These are phyloP conservation scores for Pseudoneurospora amorphoporcata DNA, from an alignment of 495 filamentous ascomycete genomes.

Conservation along the genomic window DNA sequence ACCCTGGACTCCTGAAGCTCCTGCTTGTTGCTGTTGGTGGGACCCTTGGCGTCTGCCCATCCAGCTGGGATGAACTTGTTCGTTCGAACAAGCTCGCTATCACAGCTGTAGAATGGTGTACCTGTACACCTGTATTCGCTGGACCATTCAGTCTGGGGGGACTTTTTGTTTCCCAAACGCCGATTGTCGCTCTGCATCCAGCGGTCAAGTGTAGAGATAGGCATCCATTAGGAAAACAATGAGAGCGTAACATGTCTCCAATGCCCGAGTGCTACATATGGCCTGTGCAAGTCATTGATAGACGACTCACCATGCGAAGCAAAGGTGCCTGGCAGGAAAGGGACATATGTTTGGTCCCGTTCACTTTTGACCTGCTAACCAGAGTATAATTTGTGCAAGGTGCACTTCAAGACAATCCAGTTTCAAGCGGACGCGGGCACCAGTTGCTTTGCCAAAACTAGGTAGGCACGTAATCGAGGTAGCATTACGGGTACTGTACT, in stretches of 20 bases:
- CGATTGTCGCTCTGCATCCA: not conserved
- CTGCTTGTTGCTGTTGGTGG: not conserved
- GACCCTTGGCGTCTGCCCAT: constrained; percentile 11
- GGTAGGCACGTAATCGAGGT: not conserved
- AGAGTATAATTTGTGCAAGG: not conserved
- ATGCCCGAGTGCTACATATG: not conserved
- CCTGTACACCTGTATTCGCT: not conserved
- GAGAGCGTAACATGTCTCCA: not conserved
- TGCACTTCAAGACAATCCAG: not conserved
- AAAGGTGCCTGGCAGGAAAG: not conserved
- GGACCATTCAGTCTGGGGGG: not conserved
- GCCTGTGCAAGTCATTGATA: not conserved
- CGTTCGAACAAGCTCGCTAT: not conserved
- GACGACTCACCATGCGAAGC: not conserved
- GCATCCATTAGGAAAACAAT: not conserved
- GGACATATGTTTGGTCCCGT: not conserved
- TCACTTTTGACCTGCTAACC: not conserved
- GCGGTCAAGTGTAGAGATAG: not conserved
- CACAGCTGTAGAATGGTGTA: not conserved
- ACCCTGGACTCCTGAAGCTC: not conserved
- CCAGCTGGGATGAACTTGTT: not conserved
- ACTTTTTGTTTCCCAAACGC: not conserved
- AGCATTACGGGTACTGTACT: not conserved
- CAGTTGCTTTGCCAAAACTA: not conserved
- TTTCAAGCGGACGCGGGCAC: not conserved